phyloP scores from a whole-genome alignment of 164 flowering plant species.

The Vitis labrusca region DNA sequence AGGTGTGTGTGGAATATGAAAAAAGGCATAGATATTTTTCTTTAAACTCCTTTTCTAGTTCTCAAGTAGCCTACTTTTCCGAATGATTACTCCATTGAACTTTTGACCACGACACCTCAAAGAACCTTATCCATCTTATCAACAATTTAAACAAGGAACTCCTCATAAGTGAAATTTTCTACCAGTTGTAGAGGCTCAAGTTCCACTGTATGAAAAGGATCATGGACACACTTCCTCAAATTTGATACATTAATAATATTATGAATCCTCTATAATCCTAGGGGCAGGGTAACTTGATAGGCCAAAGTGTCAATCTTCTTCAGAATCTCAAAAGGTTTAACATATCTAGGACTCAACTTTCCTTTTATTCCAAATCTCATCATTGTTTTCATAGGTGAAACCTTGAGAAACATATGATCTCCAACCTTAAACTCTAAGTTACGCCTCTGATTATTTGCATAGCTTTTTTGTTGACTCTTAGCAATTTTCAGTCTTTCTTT shows the following conservation, averaged over 20 bases:
- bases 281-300: constrained; percentile 8
- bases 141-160: no score
- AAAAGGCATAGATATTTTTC: no score
- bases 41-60: no score
- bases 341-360: constrained; percentile 5
- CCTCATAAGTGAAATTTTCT: no score
- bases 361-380: constrained; percentile 6
- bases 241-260: constrained; percentile 11
- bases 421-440: background rate
- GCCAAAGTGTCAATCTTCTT: constrained; percentile 4
- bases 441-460: background rate
- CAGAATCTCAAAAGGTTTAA: constrained; percentile 3
- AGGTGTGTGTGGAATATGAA: no score
- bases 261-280: background rate
- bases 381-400: background rate
- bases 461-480: background rate
- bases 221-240: constrained; percentile 4
- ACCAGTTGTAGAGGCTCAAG: no score
- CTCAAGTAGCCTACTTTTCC: no score
- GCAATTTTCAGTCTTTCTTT: background rate
- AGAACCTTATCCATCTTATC: no score
- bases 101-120: no score
- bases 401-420: background rate
- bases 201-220: no score
- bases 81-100: no score